Percentiles rank a stretch among this genome's conserved stretches.
Conservation (phyloP, 2,329 filamentous ascomycete species). For the Colletotrichum camelliae region DNA sequence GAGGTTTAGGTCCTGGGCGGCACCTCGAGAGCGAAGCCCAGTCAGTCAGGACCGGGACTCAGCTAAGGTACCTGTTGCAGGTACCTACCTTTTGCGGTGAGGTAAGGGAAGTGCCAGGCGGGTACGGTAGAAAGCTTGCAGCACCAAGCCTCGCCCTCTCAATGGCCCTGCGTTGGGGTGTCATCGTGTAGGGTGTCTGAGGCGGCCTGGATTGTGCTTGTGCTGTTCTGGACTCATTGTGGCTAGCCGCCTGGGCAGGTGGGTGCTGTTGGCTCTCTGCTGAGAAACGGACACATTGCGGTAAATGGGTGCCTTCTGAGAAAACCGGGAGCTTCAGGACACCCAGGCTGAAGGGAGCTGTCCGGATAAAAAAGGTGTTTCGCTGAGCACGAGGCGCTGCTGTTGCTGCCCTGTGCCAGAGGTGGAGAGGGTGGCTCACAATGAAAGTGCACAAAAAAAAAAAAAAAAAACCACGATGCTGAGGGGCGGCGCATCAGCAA, state of each 20-base stretch:
- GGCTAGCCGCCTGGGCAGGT: not conserved
- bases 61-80: not conserved
- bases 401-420: not conserved
- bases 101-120: not conserved
- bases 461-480: not conserved
- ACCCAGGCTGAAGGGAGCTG: not conserved
- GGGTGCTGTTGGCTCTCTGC: not conserved
- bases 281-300: not conserved
- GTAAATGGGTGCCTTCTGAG: not conserved
- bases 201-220: not conserved
- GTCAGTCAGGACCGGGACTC: not conserved
- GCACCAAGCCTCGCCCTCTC: not conserved
- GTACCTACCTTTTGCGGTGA: not conserved
- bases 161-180: not conserved
- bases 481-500: not conserved
- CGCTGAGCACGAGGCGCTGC: not conserved
- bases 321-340: not conserved
- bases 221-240: not conserved
- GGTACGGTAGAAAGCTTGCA: conserved; percentile 1
- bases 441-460: not conserved
- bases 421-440: not conserved
- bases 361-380: not conserved
- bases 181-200: not conserved
- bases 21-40: not conserved
- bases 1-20: not conserved